A percentile compares a stretch with the other conserved stretches of the same genome.
These are phyloP conservation scores for Phallus indusiatus DNA, from an alignment of 768 basidiomycete species.

Conservation along the genomic window DNA sequence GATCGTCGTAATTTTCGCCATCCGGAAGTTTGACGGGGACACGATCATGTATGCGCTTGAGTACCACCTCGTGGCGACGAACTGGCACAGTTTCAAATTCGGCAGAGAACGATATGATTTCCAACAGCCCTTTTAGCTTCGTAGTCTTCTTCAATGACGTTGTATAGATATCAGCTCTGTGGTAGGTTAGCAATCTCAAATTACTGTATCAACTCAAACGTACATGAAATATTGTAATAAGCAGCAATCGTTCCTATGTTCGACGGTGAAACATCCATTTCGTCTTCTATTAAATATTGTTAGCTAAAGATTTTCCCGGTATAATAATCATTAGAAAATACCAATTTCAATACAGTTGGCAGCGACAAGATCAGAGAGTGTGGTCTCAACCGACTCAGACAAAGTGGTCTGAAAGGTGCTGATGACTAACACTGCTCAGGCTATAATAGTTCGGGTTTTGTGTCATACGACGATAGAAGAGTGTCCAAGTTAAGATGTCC, in stretches of 20 bases:
- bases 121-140: conserved; percentile 91
- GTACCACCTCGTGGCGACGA: conserved; percentile 85
- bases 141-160: conserved; percentile 92
- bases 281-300: conserved; percentile 57
- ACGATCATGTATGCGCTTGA: conserved; percentile 89
- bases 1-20: conserved; percentile 76
- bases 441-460: conserved; percentile 97
- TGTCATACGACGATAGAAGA: conserved; percentile 94
- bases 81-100: conserved; percentile 96
- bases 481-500: conserved; percentile 98
- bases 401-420: conserved; percentile 92
- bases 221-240: conserved; percentile 89
- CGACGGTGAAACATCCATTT: conserved; percentile 85
- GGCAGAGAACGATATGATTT: conserved; percentile 93
- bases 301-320: neutral
- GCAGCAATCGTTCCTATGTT: conserved; percentile 99
- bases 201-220: no score
- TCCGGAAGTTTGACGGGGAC: conserved; percentile 89
- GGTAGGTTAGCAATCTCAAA: no score
- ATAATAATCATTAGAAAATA: conserved; percentile 24
- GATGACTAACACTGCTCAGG: conserved; percentile 89
- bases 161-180: conserved; percentile 94
- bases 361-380: conserved; percentile 80
- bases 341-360: conserved; percentile 93
- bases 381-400: conserved; percentile 92